Evolutionary conservation across 2,329 filamentous ascomycete species (phyloP).

Genomic region (Aspergillus tubingensis): DNA sequence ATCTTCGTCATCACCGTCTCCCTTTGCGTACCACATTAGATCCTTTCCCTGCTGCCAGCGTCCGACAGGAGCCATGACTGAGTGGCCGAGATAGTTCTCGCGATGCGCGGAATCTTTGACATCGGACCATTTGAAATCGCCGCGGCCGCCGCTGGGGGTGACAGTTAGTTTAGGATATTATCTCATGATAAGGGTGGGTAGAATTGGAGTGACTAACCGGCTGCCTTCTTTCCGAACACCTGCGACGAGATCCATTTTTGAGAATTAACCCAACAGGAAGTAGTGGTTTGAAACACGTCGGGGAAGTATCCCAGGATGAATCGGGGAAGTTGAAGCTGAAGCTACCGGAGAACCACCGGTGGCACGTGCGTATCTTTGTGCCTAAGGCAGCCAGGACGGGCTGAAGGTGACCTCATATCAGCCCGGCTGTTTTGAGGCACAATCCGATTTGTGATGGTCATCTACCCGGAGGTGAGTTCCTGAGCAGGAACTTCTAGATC

Average conservation of each 20-base stretch:
- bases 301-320: not conserved
- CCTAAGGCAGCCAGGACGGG: constrained; percentile 20
- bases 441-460: not conserved
- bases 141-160: constrained; percentile 68
- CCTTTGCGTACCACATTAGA: constrained; percentile 65
- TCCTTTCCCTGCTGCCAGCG: constrained; percentile 84
- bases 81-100: constrained; percentile 89
- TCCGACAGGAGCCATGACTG: constrained; percentile 85
- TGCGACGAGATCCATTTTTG: constrained; percentile 84
- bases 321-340: not conserved
- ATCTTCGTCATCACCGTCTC: constrained; percentile 54
- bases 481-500: not conserved
- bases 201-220: constrained; percentile 52
- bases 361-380: constrained; percentile 23
- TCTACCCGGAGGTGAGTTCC: not conserved
- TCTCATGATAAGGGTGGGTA: not conserved
- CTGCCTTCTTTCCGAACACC: constrained; percentile 87
- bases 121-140: constrained; percentile 96
- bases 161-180: constrained; percentile 11
- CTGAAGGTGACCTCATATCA: constrained; percentile 22
- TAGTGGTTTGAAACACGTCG: not conserved
- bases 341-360: constrained; percentile 4
- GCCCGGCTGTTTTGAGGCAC: not conserved
- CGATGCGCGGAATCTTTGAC: constrained; percentile 84
- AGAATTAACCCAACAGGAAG: constrained; percentile 11